A percentile compares a stretch with the other conserved stretches of the same genome.
Evolutionary conservation across 345 rosid genomes (phyloP).

Genomic region (Hibiscus trionum): DNA sequence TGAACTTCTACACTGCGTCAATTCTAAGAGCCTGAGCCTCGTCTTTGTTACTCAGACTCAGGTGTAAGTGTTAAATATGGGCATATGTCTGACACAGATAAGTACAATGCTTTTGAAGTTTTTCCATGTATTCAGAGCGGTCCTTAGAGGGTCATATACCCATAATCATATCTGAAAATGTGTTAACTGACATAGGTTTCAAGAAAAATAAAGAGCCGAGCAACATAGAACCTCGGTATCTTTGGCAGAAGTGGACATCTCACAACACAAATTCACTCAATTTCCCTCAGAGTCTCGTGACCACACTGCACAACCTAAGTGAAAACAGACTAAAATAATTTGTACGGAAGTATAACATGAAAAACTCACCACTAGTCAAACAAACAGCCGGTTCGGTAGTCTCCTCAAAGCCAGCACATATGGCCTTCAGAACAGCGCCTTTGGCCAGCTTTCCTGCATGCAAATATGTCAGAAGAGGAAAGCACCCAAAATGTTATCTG

Average conservation of each 20-base stretch:
- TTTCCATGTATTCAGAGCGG: neutral
- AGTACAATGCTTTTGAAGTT: no score
- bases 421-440: slow-evolving; percentile 88
- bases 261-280: neutral
- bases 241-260: neutral
- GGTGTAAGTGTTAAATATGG: neutral
- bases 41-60: neutral
- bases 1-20: neutral
- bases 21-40: neutral
- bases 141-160: neutral
- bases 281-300: neutral
- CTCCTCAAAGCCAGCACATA: slow-evolving; percentile 96
- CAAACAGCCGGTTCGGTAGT: slow-evolving; percentile 93
- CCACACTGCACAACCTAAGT: neutral
- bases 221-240: neutral
- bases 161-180: neutral
- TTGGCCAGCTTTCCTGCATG: slow-evolving; percentile 80
- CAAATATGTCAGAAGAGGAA: slow-evolving; percentile 10
- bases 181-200: neutral
- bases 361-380: slow-evolving; percentile 61
- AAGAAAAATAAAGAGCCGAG: neutral
- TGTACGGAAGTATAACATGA: slow-evolving; percentile 4
- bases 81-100: neutral
- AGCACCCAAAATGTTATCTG: neutral
- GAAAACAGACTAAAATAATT: neutral